Percentiles rank a stretch among this genome's conserved stretches.
Conservation (phyloP, 2,329 filamentous ascomycete genomes). For the Aphanocladium album region DNA sequence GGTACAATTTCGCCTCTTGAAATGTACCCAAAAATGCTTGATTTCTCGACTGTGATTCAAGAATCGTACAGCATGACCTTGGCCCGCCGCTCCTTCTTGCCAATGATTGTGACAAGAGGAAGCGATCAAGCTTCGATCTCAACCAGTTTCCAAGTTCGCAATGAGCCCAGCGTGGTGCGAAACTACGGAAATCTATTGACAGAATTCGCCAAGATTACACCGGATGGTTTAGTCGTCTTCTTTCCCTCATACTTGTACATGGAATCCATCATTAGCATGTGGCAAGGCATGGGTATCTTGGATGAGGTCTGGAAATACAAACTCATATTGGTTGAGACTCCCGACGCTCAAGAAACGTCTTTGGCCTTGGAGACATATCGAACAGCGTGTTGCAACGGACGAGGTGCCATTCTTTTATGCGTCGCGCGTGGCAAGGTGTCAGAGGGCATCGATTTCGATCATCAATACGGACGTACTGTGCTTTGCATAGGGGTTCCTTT, state of each 20-base stretch:
- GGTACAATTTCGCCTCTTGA: conserved; percentile 95
- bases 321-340: conserved; percentile 93
- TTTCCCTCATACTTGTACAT: conserved; percentile 98
- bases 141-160: conserved; percentile 90
- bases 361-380: conserved; percentile 94
- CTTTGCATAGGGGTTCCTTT: conserved; percentile 96
- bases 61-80: conserved; percentile 98
- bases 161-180: conserved; percentile 92
- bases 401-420: conserved; percentile 87
- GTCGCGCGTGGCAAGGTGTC: conserved; percentile 96
- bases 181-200: conserved; percentile 93
- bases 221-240: conserved; percentile 97
- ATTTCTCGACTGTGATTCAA: conserved; percentile 86
- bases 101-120: conserved; percentile 94
- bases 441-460: conserved; percentile 98
- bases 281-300: conserved; percentile 97
- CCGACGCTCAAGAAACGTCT: conserved; percentile 94
- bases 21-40: conserved; percentile 99
- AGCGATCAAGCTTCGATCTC: conserved; percentile 92
- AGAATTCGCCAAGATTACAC: conserved; percentile 93
- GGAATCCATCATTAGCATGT: conserved; percentile 98
- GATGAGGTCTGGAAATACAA: conserved; percentile 99
- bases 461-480: conserved; percentile 95
- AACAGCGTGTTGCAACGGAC: conserved; percentile 94
- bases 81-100: conserved; percentile 87